Conservation (phyloP, 78 protist genomes). For the Cavenderia fasciculata region DNA sequence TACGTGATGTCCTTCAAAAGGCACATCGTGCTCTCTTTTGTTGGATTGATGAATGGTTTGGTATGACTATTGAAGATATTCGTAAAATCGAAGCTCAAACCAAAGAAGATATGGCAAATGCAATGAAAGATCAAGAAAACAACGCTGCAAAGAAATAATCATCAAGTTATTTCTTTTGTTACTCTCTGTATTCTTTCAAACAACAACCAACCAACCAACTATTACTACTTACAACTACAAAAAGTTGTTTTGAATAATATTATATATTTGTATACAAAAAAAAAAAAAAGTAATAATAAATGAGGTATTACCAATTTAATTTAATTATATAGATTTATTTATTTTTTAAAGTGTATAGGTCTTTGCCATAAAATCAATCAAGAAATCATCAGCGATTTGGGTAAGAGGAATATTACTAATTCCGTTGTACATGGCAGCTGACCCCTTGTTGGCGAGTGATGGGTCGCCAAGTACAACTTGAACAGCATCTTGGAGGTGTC, state of each 20-base stretch:
- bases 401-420: slow-evolving; percentile 53
- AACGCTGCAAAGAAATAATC: no score
- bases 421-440: slow-evolving; percentile 80
- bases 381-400: slow-evolving; percentile 57
- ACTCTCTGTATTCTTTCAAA: no score
- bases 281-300: no score
- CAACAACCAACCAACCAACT: no score
- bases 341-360: no score
- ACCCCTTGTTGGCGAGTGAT: slow-evolving; percentile 34
- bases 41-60: slow-evolving; percentile 92
- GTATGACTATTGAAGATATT: slow-evolving; percentile 87
- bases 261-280: no score
- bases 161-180: no score
- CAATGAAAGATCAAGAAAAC: no score
- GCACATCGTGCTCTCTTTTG: slow-evolving; percentile 88
- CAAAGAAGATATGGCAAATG: slow-evolving; percentile 21
- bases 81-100: slow-evolving; percentile 80
- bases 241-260: no score
- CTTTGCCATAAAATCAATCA: slow-evolving; percentile 20
- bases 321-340: no score
- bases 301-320: no score
- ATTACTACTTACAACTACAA: no score
- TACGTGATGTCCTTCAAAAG: slow-evolving; percentile 57
- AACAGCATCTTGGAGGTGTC: slow-evolving; percentile 3
- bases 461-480: slow-evolving; percentile 39